These are phyloP conservation scores for Auxenochlorella pyrenoidosa DNA, from an alignment of 139 green algal species.

Conservation along the genomic window DNA sequence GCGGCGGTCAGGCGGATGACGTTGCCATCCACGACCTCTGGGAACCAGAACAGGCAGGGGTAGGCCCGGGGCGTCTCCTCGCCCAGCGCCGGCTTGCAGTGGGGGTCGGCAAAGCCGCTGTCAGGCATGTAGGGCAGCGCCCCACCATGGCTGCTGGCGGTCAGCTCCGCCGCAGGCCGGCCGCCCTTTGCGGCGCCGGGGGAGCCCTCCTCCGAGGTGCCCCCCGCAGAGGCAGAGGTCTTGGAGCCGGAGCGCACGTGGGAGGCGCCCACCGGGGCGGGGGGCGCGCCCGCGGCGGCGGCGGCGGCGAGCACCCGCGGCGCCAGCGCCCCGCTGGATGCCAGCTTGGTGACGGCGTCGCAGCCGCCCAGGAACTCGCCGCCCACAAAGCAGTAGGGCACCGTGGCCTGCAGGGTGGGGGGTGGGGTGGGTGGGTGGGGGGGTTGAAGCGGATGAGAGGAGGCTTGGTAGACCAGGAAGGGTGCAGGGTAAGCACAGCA, in stretches of 20 bases:
- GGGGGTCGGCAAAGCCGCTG: not conserved
- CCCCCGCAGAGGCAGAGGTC: not conserved
- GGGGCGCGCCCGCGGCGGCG: not conserved
- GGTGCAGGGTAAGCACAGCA: too few species aligned
- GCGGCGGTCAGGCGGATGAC: slow-evolving; percentile 28
- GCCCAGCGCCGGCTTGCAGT: not conserved
- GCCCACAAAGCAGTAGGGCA: slow-evolving; percentile 32
- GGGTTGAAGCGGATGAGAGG: too few species aligned
- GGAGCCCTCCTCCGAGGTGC: not conserved
- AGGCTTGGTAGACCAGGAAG: too few species aligned
- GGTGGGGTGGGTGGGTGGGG: too few species aligned
- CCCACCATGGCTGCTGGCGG: not conserved
- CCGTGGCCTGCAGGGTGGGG: not conserved
- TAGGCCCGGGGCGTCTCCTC: not conserved
- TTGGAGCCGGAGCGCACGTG: not conserved
- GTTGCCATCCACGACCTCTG: slow-evolving; percentile 16
- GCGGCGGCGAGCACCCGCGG: not conserved
- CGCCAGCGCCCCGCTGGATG: not conserved
- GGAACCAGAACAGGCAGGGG: slow-evolving; percentile 34
- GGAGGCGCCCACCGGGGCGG: not conserved
- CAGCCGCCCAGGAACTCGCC: slow-evolving; percentile 34
- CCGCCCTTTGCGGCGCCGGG: not conserved
- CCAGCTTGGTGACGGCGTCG: slow-evolving; percentile 25
- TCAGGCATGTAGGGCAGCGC: not conserved
- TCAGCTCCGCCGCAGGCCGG: not conserved